phyloP scores from a whole-genome alignment of 2,329 filamentous ascomycete genomes.

The Ceratocystis papillata region DNA sequence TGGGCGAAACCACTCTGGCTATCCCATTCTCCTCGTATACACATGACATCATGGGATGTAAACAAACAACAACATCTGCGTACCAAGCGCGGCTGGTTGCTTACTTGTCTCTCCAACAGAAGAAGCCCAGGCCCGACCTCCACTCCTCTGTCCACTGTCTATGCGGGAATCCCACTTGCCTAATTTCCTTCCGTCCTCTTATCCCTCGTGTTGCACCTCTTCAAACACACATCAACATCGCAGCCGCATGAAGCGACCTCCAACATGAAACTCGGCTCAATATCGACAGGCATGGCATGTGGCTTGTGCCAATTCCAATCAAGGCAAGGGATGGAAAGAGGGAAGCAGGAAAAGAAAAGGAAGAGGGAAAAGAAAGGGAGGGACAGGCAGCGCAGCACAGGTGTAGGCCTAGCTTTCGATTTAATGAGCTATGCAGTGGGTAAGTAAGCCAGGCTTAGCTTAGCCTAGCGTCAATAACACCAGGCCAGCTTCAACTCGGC shows the following conservation, averaged over 20 bases:
- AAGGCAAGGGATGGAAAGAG: background rate
- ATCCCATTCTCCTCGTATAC: too few species aligned
- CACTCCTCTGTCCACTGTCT: too few species aligned
- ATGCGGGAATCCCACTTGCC: too few species aligned
- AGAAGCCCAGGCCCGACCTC: background rate
- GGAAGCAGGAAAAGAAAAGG: too few species aligned
- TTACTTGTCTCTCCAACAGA: background rate
- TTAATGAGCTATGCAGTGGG: background rate
- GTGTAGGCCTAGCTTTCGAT: background rate
- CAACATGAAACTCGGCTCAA: slow-evolving; percentile 10
- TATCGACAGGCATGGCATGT: slow-evolving; percentile 10
- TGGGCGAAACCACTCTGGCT: too few species aligned
- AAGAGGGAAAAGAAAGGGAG: background rate
- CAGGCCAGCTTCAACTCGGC: too few species aligned
- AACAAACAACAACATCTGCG: background rate
- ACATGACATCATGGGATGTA: too few species aligned
- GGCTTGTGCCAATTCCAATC: background rate
- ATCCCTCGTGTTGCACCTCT: background rate
- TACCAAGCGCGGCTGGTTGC: background rate
- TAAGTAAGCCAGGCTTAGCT: background rate
- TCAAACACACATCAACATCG: slow-evolving; percentile 2
- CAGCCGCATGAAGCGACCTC: background rate
- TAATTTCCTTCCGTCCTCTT: too few species aligned
- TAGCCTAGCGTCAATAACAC: background rate
- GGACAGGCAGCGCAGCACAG: background rate